A percentile compares a stretch with the other conserved stretches of the same genome.
These are phyloP conservation scores for Agastache rugosa DNA, from an alignment of 257 asterid species.

Conservation along the genomic window DNA sequence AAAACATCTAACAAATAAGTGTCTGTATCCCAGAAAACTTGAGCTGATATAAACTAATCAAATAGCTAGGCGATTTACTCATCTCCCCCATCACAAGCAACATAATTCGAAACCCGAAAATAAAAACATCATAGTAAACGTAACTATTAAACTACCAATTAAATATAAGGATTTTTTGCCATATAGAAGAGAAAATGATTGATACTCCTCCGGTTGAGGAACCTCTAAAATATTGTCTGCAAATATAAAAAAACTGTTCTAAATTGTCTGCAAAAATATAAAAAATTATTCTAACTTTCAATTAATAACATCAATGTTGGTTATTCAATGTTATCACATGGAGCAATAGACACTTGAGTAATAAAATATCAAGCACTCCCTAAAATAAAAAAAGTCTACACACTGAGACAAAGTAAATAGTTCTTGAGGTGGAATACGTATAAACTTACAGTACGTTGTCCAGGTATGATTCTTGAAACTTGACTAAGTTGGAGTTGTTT, in stretches of 20 bases:
- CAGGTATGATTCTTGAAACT: slow-evolving; percentile 74
- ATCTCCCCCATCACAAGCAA: too few species aligned
- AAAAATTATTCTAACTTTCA: not conserved
- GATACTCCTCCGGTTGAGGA: slow-evolving; percentile 85
- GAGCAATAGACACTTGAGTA: slow-evolving; percentile 11
- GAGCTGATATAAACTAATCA: too few species aligned
- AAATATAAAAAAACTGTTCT: too few species aligned
- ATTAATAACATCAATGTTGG: not conserved
- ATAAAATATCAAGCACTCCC: not conserved
- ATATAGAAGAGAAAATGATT: slow-evolving; percentile 77
- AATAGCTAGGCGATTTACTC: too few species aligned
- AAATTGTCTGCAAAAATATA: slow-evolving; percentile 50
- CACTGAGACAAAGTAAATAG: slow-evolving; percentile 13
- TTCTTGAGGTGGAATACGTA: slow-evolving; percentile 14
- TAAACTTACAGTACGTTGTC: slow-evolving; percentile 80
- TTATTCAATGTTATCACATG: not conserved
- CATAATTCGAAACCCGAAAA: too few species aligned
- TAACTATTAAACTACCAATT: too few species aligned
- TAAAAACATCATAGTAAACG: too few species aligned
- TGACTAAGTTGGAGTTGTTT: slow-evolving; percentile 62
- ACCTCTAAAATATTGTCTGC: slow-evolving; percentile 71
- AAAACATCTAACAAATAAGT: too few species aligned
- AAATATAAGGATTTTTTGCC: slow-evolving; percentile 61
- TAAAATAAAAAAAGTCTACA: not conserved
- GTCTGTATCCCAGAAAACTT: too few species aligned